A percentile compares a stretch with the other conserved stretches of the same genome.
phyloP scores from a whole-genome alignment of 1,139 yeast species.

The Candida albicans region DNA sequence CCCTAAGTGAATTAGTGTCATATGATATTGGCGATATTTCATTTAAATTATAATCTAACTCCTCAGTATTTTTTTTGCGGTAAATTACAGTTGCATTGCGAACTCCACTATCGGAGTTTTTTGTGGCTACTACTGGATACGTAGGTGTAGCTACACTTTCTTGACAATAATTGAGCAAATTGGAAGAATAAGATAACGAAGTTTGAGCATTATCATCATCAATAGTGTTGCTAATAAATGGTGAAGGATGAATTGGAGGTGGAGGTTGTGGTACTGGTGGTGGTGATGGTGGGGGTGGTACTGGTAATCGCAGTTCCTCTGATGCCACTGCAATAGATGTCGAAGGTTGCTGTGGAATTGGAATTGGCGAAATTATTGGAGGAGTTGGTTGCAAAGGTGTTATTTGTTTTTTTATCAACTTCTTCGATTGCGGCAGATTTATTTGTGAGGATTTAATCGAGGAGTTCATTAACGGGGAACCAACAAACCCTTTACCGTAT shows the following conservation, averaged over 20 bases:
- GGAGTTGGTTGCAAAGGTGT: neutral
- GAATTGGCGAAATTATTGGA: neutral
- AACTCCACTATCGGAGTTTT: conserved; percentile 4
- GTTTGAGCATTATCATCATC: conserved; percentile 15
- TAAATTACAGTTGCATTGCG: conserved; percentile 18
- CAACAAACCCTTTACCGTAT: conserved; percentile 9
- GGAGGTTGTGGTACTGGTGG: conserved; percentile 3
- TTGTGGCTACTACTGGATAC: neutral
- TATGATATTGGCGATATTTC: conserved; percentile 19
- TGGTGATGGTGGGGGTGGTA: neutral
- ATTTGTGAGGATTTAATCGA: neutral
- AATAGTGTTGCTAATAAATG: conserved; percentile 9
- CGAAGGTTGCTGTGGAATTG: neutral
- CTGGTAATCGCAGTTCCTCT: neutral
- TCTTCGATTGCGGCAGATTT: conserved; percentile 1
- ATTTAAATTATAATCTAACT: conserved; percentile 13
- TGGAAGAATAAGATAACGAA: conserved; percentile 7
- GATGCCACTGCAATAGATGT: neutral
- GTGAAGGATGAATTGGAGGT: conserved; percentile 3
- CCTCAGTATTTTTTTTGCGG: conserved; percentile 9
- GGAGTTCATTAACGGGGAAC: conserved; percentile 4
- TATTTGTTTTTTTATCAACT: neutral
- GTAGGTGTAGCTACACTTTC: neutral
- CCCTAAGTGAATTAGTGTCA: conserved; percentile 6
- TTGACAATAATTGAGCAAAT: conserved; percentile 4